Evolutionary conservation across 108 stramenopile genomes (phyloP), one percentile per base, ranked within the genome.

Genomic region (Fistulifera pelliculosa): DNA sequence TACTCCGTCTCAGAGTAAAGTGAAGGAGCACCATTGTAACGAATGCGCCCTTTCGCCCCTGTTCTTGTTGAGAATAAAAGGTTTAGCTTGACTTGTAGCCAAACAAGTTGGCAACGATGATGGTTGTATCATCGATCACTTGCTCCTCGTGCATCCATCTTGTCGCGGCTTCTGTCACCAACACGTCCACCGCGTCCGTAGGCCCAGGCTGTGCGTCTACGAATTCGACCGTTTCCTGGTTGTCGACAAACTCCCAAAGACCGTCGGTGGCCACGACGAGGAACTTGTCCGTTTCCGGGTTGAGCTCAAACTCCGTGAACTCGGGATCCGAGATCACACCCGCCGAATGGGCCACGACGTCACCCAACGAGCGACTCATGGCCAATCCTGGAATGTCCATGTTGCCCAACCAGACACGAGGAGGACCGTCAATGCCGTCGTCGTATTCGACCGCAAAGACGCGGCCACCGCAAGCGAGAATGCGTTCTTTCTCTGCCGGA

Each of bases 391-490:
- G 98, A 40, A 96, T 92, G 77, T 99, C 96, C 91, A 94, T 94
- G 71, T 99, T 83, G 10, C 90, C 94, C 50, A 99, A 74, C 98
- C 98, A 99, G 13, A 99, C 98, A 62, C 98, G 85, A 8, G 94
- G 89, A 14, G 98, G 98, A 14, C 98, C 98, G 71, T 97, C 96
- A 61, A 99, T 85, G 31, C 98, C 98, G 63, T 99, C 98, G 48
- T 97, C 95, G 62, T 99, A 99, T 72, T 97, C 88, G 22, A 99
- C 91, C 0, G 98, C 95, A 73, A 99, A 99, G 7, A 99, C 98
- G 49, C 98, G 81, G 11, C 98, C 98, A 13, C 96, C 96, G 27
- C 83, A 73, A 1, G 76, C 79, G 47, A 93, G 38, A 57, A 99
- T 99, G 21, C 98, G 87, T 56, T 93, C 92, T 71, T 94, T 94